Evolutionary conservation across 1,139 yeast species (phyloP), one percentile per base, ranked within the genome.

Genomic region (Geotrichum phurueaensis): DNA sequence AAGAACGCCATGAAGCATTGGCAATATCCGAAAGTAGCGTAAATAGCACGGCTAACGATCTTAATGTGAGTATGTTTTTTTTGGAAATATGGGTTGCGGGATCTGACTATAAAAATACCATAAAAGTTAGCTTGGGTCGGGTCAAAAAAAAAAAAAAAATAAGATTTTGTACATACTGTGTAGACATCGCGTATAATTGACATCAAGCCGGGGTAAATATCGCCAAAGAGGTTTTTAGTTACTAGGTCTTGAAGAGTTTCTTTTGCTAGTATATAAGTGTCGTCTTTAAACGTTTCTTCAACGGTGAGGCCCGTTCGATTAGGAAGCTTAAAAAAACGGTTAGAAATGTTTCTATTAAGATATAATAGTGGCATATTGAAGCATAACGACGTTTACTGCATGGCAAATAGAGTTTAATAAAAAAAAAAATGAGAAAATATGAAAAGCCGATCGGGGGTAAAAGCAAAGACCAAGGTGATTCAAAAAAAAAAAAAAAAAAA

Each of bases 241-340:
- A 58, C 49, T 9, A 61, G 53, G 18, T 61, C 61, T 20, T 43
- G 22, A 22, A 63, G 55, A n/a, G 58, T 57, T 27, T 51, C 55
- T 31, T 51, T 59, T 10, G 55, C 55, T 18, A 62, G 51, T 20
- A 53, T 25, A 45, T 50, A 61, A 13, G 56, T 51, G 7, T 59
- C 55, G 18, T 69, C 69, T 20, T 62, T 59, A 22, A 67, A 68
- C 18, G 69, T 65, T 56, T 71, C 73, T 22, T 66, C 67, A 15
- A 69, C 65, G 13, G 67, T 62, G 23, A 64, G 60, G 33, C 70
- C 70, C 6, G 71, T 65, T 23, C 61, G 58, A 52, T 64, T 64
- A 15, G 74, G 73, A 23, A 71, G 65, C 72, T 70, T 39, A 49
- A 15, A 27, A 27, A 27, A 36, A 20, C 10, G 23, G 22, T 25